These are phyloP conservation scores for Trametes coccinea DNA, from an alignment of 768 basidiomycete species.

Conservation along the genomic window DNA sequence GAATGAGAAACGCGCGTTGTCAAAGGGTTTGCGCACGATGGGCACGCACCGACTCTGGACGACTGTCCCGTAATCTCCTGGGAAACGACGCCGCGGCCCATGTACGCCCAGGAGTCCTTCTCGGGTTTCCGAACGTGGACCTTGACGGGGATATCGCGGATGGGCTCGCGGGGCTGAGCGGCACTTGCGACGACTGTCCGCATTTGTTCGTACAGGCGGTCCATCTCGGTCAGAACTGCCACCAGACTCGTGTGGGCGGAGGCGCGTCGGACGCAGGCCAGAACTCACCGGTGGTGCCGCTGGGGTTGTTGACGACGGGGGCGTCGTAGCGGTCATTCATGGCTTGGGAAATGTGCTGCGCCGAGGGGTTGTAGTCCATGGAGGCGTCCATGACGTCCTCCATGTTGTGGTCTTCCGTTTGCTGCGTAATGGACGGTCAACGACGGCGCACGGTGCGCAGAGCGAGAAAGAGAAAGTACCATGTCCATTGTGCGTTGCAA, in stretches of 20 bases:
- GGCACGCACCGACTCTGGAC: conserved; percentile 72
- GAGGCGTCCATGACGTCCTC: conserved; percentile 27
- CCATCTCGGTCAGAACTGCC: conserved; percentile 27
- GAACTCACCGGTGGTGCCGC: conserved; percentile 12
- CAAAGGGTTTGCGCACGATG: not conserved
- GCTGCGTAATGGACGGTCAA: conserved; percentile 4
- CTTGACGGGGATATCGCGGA: conserved; percentile 77
- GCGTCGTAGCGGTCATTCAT: conserved; percentile 9
- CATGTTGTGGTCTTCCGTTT: conserved; percentile 26
- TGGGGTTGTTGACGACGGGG: not conserved
- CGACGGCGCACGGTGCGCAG: not conserved
- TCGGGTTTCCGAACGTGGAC: conserved; percentile 82
- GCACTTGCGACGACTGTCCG: conserved; percentile 19
- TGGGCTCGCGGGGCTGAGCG: conserved; percentile 20
- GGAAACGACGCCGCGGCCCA: conserved; percentile 74
- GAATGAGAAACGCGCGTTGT: conserved; percentile 12
- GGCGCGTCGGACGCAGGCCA: conserved; percentile 17
- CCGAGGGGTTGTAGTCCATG: conserved; percentile 18
- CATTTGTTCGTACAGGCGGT: conserved; percentile 27
- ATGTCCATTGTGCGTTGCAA: conserved; percentile 14
- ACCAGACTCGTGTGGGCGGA: conserved; percentile 16
- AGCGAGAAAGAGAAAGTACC: conserved; percentile 1
- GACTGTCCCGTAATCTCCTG: conserved; percentile 76
- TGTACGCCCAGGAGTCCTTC: conserved; percentile 77
- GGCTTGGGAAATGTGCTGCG: conserved; percentile 8